phyloP scores from a whole-genome alignment of 495 filamentous ascomycete species.

The Stereocaulon alpinum region DNA sequence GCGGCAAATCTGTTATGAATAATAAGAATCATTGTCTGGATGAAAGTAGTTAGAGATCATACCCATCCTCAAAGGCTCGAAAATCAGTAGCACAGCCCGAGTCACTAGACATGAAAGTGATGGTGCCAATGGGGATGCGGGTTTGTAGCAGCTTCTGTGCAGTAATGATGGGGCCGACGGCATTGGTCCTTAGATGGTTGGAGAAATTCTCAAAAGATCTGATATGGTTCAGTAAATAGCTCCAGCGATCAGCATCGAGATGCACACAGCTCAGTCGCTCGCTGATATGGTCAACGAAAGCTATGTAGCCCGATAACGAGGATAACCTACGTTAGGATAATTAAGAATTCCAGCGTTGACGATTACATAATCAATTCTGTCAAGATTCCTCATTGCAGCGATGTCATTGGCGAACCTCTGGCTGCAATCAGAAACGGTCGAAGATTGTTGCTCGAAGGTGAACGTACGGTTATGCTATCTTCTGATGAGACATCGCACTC shows the following conservation, averaged over 20 bases:
- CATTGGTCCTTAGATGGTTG: slow-evolving; percentile 46
- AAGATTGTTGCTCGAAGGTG: background rate
- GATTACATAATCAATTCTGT: slow-evolving; percentile 40
- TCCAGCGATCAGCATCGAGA: background rate
- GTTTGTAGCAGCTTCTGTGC: slow-evolving; percentile 41
- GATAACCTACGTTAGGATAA: slow-evolving; percentile 41
- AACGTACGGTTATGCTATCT: slow-evolving; percentile 38
- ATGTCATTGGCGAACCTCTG: slow-evolving; percentile 20
- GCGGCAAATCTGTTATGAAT: slow-evolving; percentile 36
- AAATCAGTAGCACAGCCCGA: slow-evolving; percentile 38
- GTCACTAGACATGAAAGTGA: slow-evolving; percentile 45
- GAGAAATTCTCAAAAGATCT: slow-evolving; percentile 43
- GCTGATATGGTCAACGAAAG: slow-evolving; percentile 24
- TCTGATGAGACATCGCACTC: slow-evolving; percentile 43
- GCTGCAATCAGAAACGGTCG: slow-evolving; percentile 4
- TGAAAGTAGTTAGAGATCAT: background rate
- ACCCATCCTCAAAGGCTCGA: slow-evolving; percentile 45
- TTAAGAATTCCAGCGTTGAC: slow-evolving; percentile 48
- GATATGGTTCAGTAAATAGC: slow-evolving; percentile 9
- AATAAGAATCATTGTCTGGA: background rate
- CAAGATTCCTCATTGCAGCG: slow-evolving; percentile 22
- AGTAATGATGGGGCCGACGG: slow-evolving; percentile 46
- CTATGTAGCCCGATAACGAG: background rate
- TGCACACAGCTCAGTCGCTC: slow-evolving; percentile 42
- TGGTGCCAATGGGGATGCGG: slow-evolving; percentile 33